Evolutionary conservation across 139 green algal genomes (phyloP).

Genomic region (Chlamydomonas sp.): DNA sequence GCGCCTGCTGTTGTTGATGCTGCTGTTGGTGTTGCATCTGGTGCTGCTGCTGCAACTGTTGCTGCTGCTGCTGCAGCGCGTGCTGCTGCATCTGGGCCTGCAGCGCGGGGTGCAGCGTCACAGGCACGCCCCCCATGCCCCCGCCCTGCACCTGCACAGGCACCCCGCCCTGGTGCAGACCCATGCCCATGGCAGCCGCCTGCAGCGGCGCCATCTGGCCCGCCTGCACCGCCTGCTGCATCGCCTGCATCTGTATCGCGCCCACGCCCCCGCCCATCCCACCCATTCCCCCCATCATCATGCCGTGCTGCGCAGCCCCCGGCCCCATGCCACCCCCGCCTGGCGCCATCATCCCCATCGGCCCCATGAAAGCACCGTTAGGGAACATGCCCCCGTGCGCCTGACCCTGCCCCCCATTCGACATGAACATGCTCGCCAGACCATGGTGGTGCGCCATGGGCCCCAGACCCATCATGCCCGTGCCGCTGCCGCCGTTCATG

Average conservation of each 20-base stretch:
- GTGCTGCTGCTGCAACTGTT: conserved; percentile 13
- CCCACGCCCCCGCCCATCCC: background rate
- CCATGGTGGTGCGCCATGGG: background rate
- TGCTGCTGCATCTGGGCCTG: conserved; percentile 31
- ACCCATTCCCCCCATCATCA: no score
- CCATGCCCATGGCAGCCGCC: background rate
- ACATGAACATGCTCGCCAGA: background rate
- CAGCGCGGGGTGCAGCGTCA: conserved; percentile 3
- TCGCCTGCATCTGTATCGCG: conserved; percentile 14
- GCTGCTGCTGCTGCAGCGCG: conserved; percentile 16
- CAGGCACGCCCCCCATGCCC: background rate
- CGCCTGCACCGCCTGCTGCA: conserved; percentile 32
- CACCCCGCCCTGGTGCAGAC: background rate
- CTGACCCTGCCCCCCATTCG: background rate
- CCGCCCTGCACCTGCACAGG: conserved; percentile 21
- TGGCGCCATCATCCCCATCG: background rate
- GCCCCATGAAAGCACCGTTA: background rate
- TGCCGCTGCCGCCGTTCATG: background rate
- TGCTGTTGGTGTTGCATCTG: background rate
- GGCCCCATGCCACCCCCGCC: background rate
- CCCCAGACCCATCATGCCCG: background rate
- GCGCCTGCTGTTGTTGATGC: background rate
- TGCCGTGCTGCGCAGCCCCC: background rate
- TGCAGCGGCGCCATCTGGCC: conserved; percentile 1
- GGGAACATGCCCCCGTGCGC: background rate